Evolutionary conservation across 106 monocot species (phyloP).

Genomic region (Dioscorea alata): DNA sequence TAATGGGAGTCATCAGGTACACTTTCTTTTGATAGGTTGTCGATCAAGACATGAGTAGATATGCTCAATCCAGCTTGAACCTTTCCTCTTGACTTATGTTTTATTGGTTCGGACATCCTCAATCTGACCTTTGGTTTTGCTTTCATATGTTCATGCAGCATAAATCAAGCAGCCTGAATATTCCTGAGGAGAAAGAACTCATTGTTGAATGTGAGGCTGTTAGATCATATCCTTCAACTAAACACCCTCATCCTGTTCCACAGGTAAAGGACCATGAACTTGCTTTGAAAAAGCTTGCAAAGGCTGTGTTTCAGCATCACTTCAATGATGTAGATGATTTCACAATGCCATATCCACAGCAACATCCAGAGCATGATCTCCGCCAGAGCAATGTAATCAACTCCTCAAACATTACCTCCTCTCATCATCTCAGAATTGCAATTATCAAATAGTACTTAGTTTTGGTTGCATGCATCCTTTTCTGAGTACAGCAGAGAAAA

Average conservation of each 20-base stretch:
- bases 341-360: too few relatives aligned
- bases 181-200: constrained; percentile 7
- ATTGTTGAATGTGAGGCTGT: background rate
- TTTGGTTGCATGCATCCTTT: background rate
- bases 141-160: background rate
- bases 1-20: too few relatives aligned
- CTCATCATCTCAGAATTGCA: background rate
- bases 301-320: constrained; percentile 18
- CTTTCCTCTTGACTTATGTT: background rate
- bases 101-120: background rate
- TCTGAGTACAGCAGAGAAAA: background rate
- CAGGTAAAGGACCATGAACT: constrained; percentile 27
- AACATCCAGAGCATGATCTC: background rate
- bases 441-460: background rate
- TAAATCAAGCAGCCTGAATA: background rate
- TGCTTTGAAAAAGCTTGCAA: constrained; percentile 24
- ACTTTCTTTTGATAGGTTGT: too few relatives aligned
- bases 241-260: background rate
- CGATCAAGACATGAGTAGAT: too few relatives aligned
- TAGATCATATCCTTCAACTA: background rate
- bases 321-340: background rate
- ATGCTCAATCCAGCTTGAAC: background rate
- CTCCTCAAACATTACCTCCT: background rate
- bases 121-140: background rate
- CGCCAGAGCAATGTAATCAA: constrained; percentile 2